These are phyloP conservation scores for Sordariomycetes sp. DNA, from an alignment of 2,329 filamentous ascomycete genomes.

Conservation along the genomic window DNA sequence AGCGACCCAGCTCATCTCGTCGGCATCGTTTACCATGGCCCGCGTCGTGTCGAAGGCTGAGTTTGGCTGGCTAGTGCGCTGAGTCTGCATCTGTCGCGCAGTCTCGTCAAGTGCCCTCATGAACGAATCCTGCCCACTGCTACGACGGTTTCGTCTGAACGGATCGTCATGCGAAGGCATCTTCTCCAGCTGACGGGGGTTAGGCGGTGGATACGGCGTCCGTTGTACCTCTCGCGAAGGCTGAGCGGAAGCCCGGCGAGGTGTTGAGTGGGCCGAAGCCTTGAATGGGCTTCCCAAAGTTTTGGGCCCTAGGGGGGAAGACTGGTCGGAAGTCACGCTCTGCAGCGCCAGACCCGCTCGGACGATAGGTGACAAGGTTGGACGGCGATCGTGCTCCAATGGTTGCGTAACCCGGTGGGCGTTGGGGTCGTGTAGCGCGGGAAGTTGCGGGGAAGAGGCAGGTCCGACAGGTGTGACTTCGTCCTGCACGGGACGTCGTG, in stretches of 20 bases:
- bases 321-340: conserved; percentile 47
- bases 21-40: conserved; percentile 14
- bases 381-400: conserved; percentile 16
- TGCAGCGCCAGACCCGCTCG: conserved; percentile 45
- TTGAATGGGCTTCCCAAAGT: conserved; percentile 46
- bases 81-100: conserved; percentile 9
- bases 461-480: neutral
- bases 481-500: neutral
- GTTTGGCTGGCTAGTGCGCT: neutral
- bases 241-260: neutral
- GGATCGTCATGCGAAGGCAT: conserved; percentile 16
- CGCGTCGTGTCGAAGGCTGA: conserved; percentile 3
- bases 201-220: neutral
- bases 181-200: neutral
- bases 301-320: conserved; percentile 41
- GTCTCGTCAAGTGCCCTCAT: conserved; percentile 20
- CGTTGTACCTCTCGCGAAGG: neutral
- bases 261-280: conserved; percentile 14
- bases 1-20: conserved; percentile 32
- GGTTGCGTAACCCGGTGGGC: neutral
- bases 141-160: conserved; percentile 14
- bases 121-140: conserved; percentile 19
- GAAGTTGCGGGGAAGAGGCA: conserved; percentile 2
- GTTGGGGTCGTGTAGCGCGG: neutral
- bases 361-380: conserved; percentile 46